A percentile compares a stretch with the other conserved stretches of the same genome.
Conservation (phyloP, 768 basidiomycete species). For the Serendipita sp. region DNA sequence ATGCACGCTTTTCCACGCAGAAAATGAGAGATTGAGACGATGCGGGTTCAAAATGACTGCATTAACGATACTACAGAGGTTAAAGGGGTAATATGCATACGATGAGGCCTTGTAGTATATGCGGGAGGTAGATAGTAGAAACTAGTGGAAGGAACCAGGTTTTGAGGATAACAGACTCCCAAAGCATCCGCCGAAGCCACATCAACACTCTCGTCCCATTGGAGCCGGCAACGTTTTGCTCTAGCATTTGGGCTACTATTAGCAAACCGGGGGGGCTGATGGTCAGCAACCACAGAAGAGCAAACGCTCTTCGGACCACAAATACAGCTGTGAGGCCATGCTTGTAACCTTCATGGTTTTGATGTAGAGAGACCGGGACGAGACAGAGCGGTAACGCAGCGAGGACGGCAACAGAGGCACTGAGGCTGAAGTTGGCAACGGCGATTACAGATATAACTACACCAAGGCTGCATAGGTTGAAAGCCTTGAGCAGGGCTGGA, state of each 20-base stretch:
- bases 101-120: slow-evolving; percentile 54
- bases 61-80: neutral
- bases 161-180: slow-evolving; percentile 64
- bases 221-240: slow-evolving; percentile 19
- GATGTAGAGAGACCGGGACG: slow-evolving; percentile 11
- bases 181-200: slow-evolving; percentile 42
- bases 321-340: slow-evolving; percentile 18
- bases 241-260: neutral
- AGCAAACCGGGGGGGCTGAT: slow-evolving; percentile 11
- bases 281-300: slow-evolving; percentile 7
- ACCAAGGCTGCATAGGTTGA: slow-evolving; percentile 72
- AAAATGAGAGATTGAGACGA: too few species aligned
- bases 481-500: slow-evolving; percentile 40
- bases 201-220: slow-evolving; percentile 31
- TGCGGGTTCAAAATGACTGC: too few species aligned
- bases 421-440: slow-evolving; percentile 85
- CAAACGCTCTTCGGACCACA: neutral
- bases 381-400: slow-evolving; percentile 49
- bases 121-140: slow-evolving; percentile 61
- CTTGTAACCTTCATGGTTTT: slow-evolving; percentile 15
- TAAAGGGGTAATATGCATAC: slow-evolving; percentile 13
- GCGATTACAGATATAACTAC: slow-evolving; percentile 72
- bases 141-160: slow-evolving; percentile 76
- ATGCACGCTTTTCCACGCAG: too few species aligned
- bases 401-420: slow-evolving; percentile 47